Evolutionary conservation across 768 basidiomycete genomes (phyloP), one percentile per base, ranked within the genome.

Genomic region (Russula vinacea): DNA sequence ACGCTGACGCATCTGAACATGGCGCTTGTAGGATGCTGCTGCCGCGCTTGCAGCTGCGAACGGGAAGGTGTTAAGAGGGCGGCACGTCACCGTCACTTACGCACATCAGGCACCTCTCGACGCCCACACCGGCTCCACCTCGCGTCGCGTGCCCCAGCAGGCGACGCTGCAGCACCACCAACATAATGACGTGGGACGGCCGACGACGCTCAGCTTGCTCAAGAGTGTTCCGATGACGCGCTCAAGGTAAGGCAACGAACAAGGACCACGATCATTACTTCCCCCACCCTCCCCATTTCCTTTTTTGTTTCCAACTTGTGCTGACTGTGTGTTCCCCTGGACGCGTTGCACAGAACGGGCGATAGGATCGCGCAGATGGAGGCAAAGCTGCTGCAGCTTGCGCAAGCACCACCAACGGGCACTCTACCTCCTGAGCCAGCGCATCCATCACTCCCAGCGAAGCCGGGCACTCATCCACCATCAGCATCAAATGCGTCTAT

Each of bases 321-420:
- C 65, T 65, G 33, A 47, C 40, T 17, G n/a, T 16, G 14, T 26
- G 11, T 29, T 26, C 5, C 14, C 3, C 19, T n/a, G n/a, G 1
- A 24, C 26, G 49, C 7, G 13, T n/a, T n/a, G 8, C 26, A 45
- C 70, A 95, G 91, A 56, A 94, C 92, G 2, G 78, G 82, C 50
- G 87, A 86, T 69, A 97, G 98, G 76, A 99, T 99, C 69, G 94
- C 94, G 9, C 84, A 88, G 71, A 89, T 98, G 82, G 97, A 99
- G 76, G 96, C 96, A 2, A 99, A 99, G 75, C 79, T 99, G 26
- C 83, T 86, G 19, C 84, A 92, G 67, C 85, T 97, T 83, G 84
- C 86, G 69, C 72, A 74, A 58, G 58, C 70, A 5, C 26, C 67
- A 5, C 45, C 70, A 22, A 61, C 61, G 13, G 49, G 55, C 32